phyloP scores from a whole-genome alignment of 2,329 filamentous ascomycete genomes.

The Diaporthe sp. region DNA sequence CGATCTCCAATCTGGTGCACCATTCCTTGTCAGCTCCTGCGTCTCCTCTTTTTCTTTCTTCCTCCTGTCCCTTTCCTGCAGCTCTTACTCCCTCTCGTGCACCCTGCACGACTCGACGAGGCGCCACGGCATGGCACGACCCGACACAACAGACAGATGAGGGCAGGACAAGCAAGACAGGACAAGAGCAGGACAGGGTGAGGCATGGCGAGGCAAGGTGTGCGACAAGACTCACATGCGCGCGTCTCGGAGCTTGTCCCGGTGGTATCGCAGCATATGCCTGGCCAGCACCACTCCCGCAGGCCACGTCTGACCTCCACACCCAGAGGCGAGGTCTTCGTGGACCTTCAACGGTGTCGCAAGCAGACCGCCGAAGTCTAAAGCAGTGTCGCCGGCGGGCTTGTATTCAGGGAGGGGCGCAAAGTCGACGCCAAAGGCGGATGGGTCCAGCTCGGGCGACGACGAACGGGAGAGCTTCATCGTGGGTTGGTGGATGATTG shows the following conservation, averaged over 20 bases:
- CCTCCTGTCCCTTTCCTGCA: neutral
- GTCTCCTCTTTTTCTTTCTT: conserved; percentile 3
- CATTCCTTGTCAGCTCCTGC: conserved; percentile 25
- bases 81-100: neutral
- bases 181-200: neutral
- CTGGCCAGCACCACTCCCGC: conserved; percentile 89
- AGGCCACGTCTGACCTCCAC: conserved; percentile 94
- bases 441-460: conserved; percentile 57
- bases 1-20: conserved; percentile 81
- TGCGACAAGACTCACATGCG: conserved; percentile 73
- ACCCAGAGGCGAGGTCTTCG: conserved; percentile 88
- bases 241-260: conserved; percentile 71
- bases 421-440: conserved; percentile 66
- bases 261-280: conserved; percentile 84
- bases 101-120: neutral
- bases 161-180: neutral
- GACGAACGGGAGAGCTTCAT: conserved; percentile 27
- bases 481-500: neutral
- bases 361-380: conserved; percentile 82
- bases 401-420: conserved; percentile 73
- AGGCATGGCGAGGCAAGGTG: neutral
- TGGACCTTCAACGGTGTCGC: conserved; percentile 78
- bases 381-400: conserved; percentile 61
- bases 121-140: neutral
- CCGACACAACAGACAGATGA: neutral